Base-by-base conservation (phyloP, 305 asterid genomes). In the Caryopteris hybrid region DNA sequence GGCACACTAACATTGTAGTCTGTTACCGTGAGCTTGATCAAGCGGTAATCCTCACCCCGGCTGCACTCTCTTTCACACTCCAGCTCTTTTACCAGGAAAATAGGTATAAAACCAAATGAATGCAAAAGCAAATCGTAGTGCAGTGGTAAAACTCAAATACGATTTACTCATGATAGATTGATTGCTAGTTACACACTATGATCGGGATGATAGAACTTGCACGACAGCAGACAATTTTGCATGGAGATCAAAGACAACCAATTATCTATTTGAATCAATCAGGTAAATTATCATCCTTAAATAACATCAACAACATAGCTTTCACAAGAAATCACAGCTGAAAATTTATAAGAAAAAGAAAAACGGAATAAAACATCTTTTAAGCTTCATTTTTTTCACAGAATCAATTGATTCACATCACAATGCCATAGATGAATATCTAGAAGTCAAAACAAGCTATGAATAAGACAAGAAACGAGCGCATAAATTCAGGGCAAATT, bases 11-110 rank as follows among this genome's bases (percentile, higher is more conserved):
- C 99, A 59, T 70, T 79, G 57, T 73, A 91, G 79, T 95, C 98
- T 11, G 85, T 88, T 25, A 95, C 67, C 21, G 95, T 91, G 75
- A 95, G 97, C 85, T 86, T 95, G 84, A 91, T 79, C 90, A 95
- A 65, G 70, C 97, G 95, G 73, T 89, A 91, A 78, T 91, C 99
- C 83, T 95, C 99, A 25, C 99, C 99, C 56, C 85, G 78, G 81
- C 98, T 95, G 90, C 99, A 95, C 77, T 95, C 99, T 55, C 99
- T 85, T 72, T 89, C 99, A 70, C 99, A 95, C 18, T 84, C 87
- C 70, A 95, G 76, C 82, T 95, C 98, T 91, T 74, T 76, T 13
- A n/a, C 66, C 76, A 54, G 0, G 12, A 29, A 64, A 69, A 39
- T n/a, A 39, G 18, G 36, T 11, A 22, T 8, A 20, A 22, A 22